phyloP scores from a whole-genome alignment of 768 basidiomycete species.

The Kwoniella mangroviensis region DNA sequence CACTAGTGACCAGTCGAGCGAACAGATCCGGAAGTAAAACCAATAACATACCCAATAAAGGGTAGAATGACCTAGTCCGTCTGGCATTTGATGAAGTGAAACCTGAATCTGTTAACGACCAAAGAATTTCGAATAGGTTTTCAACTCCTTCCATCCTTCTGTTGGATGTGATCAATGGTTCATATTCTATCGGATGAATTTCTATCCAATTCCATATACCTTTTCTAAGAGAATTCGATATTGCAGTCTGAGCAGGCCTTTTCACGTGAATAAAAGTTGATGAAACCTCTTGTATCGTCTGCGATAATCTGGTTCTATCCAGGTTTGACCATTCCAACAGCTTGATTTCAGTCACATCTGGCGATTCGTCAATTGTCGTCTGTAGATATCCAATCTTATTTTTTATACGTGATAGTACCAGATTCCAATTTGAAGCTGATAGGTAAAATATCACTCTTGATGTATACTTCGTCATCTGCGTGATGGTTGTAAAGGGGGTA shows the following conservation, averaged over 20 bases:
- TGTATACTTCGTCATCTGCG: slow-evolving; percentile 41
- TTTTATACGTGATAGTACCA: slow-evolving; percentile 73
- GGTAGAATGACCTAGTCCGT: slow-evolving; percentile 68
- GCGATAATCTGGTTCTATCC: slow-evolving; percentile 70
- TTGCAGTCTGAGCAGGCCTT: slow-evolving; percentile 70
- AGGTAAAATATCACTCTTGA: slow-evolving; percentile 80
- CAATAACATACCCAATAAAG: slow-evolving; percentile 74
- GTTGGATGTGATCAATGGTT: slow-evolving; percentile 68
- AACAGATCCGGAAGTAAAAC: slow-evolving; percentile 77
- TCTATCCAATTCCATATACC: slow-evolving; percentile 93
- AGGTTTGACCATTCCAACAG: slow-evolving; percentile 78
- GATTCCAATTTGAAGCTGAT: slow-evolving; percentile 83
- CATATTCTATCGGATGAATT: slow-evolving; percentile 75
- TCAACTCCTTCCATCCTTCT: slow-evolving; percentile 77
- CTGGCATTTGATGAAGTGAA: slow-evolving; percentile 32
- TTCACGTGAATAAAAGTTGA: slow-evolving; percentile 82
- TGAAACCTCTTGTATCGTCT: slow-evolving; percentile 77
- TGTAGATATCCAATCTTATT: slow-evolving; percentile 69
- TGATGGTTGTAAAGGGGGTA: slow-evolving; percentile 19
- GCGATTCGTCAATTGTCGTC: slow-evolving; percentile 62
- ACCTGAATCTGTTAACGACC: slow-evolving; percentile 58
- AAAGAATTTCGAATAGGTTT: slow-evolving; percentile 80
- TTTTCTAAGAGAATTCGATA: slow-evolving; percentile 72
- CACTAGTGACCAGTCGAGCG: slow-evolving; percentile 59
- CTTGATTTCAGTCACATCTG: slow-evolving; percentile 75